Base-by-base conservation (phyloP, 345 rosid genomes). In the Acer negundo region DNA sequence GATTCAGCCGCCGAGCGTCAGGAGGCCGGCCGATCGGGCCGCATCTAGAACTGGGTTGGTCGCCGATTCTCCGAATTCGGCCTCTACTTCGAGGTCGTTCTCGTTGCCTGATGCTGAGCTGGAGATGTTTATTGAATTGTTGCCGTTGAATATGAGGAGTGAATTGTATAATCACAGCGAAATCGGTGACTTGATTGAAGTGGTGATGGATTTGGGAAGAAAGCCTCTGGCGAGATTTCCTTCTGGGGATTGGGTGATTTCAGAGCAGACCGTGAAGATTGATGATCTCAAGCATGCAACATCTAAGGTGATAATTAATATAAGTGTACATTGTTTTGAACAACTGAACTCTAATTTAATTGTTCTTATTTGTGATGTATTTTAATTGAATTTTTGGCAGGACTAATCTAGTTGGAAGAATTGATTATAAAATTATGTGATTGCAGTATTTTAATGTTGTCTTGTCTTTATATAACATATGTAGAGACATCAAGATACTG, bases 121-220 rank as follows among this genome's bases (percentile, higher is more conserved):
- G 67, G 98, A 84, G 71, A 72, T 87, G 80, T 93, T 93, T 76
- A 86, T 93, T 70, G 93, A 93, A 73, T 75, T 95, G 86, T 81
- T 93, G 77, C 99, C 99, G 7, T 53, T 77, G 79, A 79, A 88
- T 55, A 84, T 93, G 89, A 87, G 89, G 83, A 86, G 74, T 44
- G 92, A 86, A 78, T 86, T 95, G 46, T 47, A 72, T 67, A 77
- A 76, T 85, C 97, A 90, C 72, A 75, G 69, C 38, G 86, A 89
- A 81, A 86, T 95, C 35, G 87, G 89, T 62, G 87, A 88, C 77
- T 78, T 95, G 87, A 95, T 93, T 65, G 98, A 95, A 76, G 96
- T 95, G 62, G 99, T 95, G 72, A 85, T 95, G 97, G 98, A 95
- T 74, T 84, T 93, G 83, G 99, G 98, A 62, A 87, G 99, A 76